A percentile compares a stretch with the other conserved stretches of the same genome.
Evolutionary conservation across 75 land plant genomes (phyloP).

Genomic region (Selaginella tamariscina): DNA sequence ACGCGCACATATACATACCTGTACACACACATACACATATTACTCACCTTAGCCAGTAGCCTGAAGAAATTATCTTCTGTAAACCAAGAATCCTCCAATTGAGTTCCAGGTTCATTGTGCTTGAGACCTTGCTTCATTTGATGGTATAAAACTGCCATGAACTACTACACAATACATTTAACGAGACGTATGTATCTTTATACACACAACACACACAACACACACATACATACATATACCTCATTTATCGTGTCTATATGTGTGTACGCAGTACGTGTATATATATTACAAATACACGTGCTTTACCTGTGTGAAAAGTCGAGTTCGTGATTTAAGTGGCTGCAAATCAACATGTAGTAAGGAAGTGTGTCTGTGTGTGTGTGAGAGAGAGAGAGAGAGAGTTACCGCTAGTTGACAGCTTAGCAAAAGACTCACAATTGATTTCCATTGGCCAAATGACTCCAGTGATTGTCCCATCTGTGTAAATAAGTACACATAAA

Average conservation of each 20-base stretch:
- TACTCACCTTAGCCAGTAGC: conserved; percentile 52
- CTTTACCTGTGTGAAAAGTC: conserved; percentile 52
- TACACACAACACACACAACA: neutral
- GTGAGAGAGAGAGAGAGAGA: conserved; percentile 10
- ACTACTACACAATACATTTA: conserved; percentile 23
- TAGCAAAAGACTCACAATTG: conserved; percentile 60
- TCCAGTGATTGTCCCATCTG: conserved; percentile 99
- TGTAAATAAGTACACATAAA: neutral
- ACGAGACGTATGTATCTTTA: neutral
- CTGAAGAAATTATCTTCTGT: conserved; percentile 54
- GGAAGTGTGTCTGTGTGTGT: neutral
- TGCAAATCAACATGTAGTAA: conserved; percentile 25
- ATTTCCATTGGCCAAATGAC: conserved; percentile 91
- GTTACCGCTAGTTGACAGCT: conserved; percentile 76
- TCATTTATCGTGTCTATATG: neutral
- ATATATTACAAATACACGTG: neutral
- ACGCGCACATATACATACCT: neutral
- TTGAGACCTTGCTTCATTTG: conserved; percentile 64
- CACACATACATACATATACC: neutral
- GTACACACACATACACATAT: neutral
- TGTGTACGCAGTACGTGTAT: neutral
- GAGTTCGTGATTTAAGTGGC: conserved; percentile 63
- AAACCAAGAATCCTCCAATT: conserved; percentile 78
- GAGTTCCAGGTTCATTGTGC: neutral
- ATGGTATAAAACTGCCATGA: conserved; percentile 55